Evolutionary conservation across 1,139 yeast species (phyloP).

Genomic region (Entelexis sorbosivorans): DNA sequence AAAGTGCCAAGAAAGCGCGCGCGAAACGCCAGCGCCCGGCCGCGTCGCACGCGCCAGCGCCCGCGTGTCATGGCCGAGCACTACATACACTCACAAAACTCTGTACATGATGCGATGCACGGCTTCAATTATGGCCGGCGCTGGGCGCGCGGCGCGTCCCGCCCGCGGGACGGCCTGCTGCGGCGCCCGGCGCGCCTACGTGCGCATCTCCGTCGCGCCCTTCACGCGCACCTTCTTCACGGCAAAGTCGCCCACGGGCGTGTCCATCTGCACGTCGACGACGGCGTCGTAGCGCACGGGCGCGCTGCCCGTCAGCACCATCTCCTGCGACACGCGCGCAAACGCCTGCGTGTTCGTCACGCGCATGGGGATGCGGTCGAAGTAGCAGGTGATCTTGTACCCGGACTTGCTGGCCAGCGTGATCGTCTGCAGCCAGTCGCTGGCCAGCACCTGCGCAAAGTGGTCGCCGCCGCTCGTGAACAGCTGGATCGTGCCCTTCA

Average conservation of each 20-base stretch:
- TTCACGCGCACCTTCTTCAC: constrained; percentile 12
- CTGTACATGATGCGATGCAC: too few relatives aligned
- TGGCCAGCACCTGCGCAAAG: constrained; percentile 28
- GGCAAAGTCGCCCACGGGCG: constrained; percentile 32
- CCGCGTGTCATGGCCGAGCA: too few relatives aligned
- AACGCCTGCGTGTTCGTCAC: constrained; percentile 28
- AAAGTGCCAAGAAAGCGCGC: too few relatives aligned
- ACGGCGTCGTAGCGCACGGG: constrained; percentile 27
- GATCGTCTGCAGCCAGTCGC: constrained; percentile 30
- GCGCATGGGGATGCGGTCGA: constrained; percentile 28
- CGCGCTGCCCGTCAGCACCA: constrained; percentile 27
- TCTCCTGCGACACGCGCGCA: constrained; percentile 26
- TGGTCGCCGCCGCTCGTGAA: constrained; percentile 22
- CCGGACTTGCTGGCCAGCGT: constrained; percentile 23
- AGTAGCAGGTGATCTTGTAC: constrained; percentile 23
- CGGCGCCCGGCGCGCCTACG: too few relatives aligned
- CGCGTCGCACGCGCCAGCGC: too few relatives aligned
- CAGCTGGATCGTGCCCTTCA: constrained; percentile 29
- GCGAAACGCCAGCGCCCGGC: too few relatives aligned
- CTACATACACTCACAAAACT: too few relatives aligned
- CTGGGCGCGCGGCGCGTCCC: too few relatives aligned
- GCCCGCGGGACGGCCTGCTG: background rate
- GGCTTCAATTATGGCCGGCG: too few relatives aligned
- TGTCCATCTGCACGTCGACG: constrained; percentile 33
- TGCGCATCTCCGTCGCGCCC: constrained; percentile 16